Conservation (phyloP, 768 basidiomycete species). For the Imleria badia region DNA sequence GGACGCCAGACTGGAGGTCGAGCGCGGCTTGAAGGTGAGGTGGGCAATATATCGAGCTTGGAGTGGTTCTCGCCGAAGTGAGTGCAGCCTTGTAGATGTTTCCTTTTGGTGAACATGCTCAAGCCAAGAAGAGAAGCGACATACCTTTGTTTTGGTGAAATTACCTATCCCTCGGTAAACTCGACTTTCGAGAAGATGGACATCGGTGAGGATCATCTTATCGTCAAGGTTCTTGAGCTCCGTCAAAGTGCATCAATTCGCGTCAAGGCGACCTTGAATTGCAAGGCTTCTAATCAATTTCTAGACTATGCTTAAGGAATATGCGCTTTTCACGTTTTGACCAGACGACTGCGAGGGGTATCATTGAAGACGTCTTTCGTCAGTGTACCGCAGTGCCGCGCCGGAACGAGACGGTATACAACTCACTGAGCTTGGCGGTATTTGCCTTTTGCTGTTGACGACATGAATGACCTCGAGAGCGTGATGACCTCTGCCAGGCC, state of each 20-base stretch:
- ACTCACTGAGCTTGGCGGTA: conserved; percentile 89
- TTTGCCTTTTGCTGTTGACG: conserved; percentile 95
- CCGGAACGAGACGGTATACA: not conserved
- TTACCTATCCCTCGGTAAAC: conserved; percentile 91
- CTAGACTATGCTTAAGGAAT: conserved; percentile 92
- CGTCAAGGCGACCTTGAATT: conserved; percentile 74
- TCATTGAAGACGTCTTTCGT: conserved; percentile 48
- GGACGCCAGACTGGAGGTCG: conserved; percentile 73
- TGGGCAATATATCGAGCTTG: conserved; percentile 95
- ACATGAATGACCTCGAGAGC: conserved; percentile 81
- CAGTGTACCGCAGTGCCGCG: not conserved
- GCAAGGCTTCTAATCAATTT: conserved; percentile 77
- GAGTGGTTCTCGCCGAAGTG: conserved; percentile 89
- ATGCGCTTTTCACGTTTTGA: conserved; percentile 89
- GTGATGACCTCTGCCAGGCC: conserved; percentile 85
- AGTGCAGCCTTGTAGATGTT: conserved; percentile 62
- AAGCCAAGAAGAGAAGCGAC: conserved; percentile 11
- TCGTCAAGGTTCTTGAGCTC: conserved; percentile 97
- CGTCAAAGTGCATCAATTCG: conserved; percentile 81
- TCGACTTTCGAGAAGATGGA: conserved; percentile 89
- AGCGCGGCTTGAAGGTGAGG: conserved; percentile 56
- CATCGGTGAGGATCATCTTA: conserved; percentile 97
- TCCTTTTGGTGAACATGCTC: not conserved
- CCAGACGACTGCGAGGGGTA: conserved; percentile 82
- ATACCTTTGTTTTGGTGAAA: conserved; percentile 84